Evolutionary conservation across 495 filamentous ascomycete species (phyloP).

Genomic region (Cryomyces minteri): DNA sequence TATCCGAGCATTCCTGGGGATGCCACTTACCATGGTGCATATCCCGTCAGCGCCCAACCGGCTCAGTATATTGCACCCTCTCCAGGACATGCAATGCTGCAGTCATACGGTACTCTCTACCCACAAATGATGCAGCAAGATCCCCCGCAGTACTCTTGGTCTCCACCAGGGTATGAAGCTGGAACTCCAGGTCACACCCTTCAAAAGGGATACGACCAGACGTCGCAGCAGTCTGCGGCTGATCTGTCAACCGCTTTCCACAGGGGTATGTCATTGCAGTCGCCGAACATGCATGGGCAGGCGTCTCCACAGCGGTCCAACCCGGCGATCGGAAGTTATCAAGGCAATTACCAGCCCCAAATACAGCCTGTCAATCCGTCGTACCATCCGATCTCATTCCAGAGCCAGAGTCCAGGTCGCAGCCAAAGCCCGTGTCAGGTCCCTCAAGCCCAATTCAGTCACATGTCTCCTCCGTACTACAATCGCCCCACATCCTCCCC

Average conservation of each 20-base stretch:
- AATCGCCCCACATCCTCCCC: slow-evolving; percentile 10
- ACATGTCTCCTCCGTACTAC: slow-evolving; percentile 1
- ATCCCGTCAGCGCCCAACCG: slow-evolving; percentile 21
- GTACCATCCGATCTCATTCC: too few relatives aligned
- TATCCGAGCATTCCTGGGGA: slow-evolving; percentile 22
- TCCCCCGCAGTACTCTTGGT: slow-evolving; percentile 5
- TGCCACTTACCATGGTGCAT: slow-evolving; percentile 27
- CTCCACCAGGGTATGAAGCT: background rate
- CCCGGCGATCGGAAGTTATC: too few relatives aligned
- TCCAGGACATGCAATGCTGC: slow-evolving; percentile 1
- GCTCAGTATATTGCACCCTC: slow-evolving; percentile 6
- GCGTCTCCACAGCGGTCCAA: too few relatives aligned
- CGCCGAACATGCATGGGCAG: too few relatives aligned
- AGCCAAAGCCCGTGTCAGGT: slow-evolving; percentile 6
- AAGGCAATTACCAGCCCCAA: too few relatives aligned
- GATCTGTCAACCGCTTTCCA: too few relatives aligned
- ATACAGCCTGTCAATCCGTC: too few relatives aligned
- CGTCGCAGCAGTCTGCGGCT: too few relatives aligned
- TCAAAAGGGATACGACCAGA: too few relatives aligned
- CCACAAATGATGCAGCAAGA: slow-evolving; percentile 9
- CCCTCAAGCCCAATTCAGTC: slow-evolving; percentile 4
- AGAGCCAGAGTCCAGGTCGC: too few relatives aligned
- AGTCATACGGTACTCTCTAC: slow-evolving; percentile 4
- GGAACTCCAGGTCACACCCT: background rate
- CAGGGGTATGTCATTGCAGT: too few relatives aligned